Evolutionary conservation across 1,284 basidiomycete genomes (phyloP), one percentile per base, ranked within the genome.

Genomic region (Apiotrichum laibachii): DNA sequence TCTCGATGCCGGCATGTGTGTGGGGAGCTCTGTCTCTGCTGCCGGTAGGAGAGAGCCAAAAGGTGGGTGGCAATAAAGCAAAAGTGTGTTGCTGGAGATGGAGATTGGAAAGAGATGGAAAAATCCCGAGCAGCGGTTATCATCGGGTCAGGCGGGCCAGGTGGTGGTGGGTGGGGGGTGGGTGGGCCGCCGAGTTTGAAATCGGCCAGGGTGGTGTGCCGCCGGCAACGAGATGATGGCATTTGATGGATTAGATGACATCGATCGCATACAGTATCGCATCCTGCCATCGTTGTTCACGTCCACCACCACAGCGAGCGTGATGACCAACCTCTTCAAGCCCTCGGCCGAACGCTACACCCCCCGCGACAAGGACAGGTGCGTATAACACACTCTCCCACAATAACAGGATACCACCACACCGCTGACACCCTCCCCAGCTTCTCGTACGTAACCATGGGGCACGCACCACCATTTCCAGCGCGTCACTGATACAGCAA

Each of bases 291-390:
- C 8, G 8, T 21, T 19, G 37, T 12, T 22, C 19, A 7, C 5
- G 18, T 21, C 10, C 22, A 12, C 22, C 45, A 46, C 45, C 45
- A 46, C 43, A 4, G 21, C 16, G n/a, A 18, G n/a, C 21, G 12
- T 19, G 7, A 42, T 45, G 19, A 45, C 19, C 48, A 35, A 37
- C 35, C 67, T 76, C 16, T 71, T 60, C 61, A 52, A 69, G 47
- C 62, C 71, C 1, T 69, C 75, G 0, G 66, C 69, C 13, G 69
- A 65, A 33, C 67, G 74, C 13, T 75, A 70, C 57, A 73, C 75
- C 12, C 76, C 77, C 5, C 64, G 72, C 50, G 73, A 79, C 63
- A 79, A 77, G 64, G 61, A 72, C 21, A 76, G 75, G 75, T 78
- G 47, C 19, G 49, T 34, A 35, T 1, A 49, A 53, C 12, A 4